Evolutionary conservation across 1,139 yeast species (phyloP), one percentile per base, ranked within the genome.

Genomic region (Candida tropicalis): DNA sequence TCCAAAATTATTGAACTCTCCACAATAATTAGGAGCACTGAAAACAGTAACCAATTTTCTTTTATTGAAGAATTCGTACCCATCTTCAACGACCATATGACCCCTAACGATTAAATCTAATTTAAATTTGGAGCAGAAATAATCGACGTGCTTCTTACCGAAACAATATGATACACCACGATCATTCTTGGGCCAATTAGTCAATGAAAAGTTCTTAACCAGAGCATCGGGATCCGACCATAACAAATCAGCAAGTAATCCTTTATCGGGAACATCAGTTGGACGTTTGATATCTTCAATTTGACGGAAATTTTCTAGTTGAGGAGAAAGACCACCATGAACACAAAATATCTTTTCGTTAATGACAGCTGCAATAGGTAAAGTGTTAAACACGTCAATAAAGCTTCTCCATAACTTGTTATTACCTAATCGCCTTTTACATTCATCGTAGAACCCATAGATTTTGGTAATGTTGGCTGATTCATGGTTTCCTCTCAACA

Each of bases 31-130:
- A 1, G 99, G 98, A 0, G 99, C 99, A 44, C 90, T 82, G 63
- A 93, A 93, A 11, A 93, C 97, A 0, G 99, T 93, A 4, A 93
- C 98, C 50, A 93, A 73, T 22, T 96, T 87, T 43, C 96, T 77
- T 62, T 91, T 97, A 62, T 91, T 91, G 69, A 93, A 93, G 62
- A 93, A 93, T 68, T 93, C 98, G 63, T 93, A 93, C 1, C 99
- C 99, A 62, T 93, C 99, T 61, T 93, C 98, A 20, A 93, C 98
- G 51, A 88, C 96, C 96, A 88, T 88, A 62, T 88, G 96, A 12
- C 95, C 96, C 54, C 96, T 71, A 25, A 86, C 90, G 51, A 88
- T 77, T 54, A 88, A 68, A 63, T 88, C 96, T 66, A 88, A 84
- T 45, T 84, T 81, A 63, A 87, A 87, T 39, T 74, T 74, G 16